Conservation (phyloP, 345 rosid species). For the Trapa bicornis region DNA sequence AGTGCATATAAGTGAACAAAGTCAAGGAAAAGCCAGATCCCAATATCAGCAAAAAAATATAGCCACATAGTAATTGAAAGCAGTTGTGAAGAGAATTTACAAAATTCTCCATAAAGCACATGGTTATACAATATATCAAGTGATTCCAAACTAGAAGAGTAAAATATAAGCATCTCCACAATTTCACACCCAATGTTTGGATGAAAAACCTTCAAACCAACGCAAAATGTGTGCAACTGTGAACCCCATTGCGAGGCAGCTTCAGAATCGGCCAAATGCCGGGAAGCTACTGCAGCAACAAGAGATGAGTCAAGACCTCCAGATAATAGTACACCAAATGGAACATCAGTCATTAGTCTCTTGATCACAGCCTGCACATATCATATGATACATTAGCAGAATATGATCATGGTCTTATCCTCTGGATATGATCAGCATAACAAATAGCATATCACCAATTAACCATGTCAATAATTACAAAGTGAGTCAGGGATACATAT, state of each 20-base stretch:
- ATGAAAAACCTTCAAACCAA: constrained; percentile 72
- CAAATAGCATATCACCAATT: background rate
- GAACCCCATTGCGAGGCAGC: constrained; percentile 84
- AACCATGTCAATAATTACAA: background rate
- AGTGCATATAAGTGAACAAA: background rate
- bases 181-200: background rate
- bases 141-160: background rate
- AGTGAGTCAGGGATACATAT: background rate
- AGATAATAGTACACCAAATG: constrained; percentile 88
- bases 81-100: background rate
- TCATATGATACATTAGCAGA: background rate
- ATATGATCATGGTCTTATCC: background rate
- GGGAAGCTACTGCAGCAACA: constrained; percentile 83
- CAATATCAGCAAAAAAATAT: background rate
- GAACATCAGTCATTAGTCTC: constrained; percentile 93
- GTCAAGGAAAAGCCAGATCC: background rate
- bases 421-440: background rate
- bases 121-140: background rate
- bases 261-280: constrained; percentile 64
- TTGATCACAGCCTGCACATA: constrained; percentile 67
- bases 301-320: constrained; percentile 96
- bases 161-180: background rate
- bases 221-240: constrained; percentile 87
- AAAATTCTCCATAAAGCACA: background rate
- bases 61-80: background rate